Base-by-base conservation (phyloP, 495 filamentous ascomycete species). In the Chaetomium fimeti region DNA sequence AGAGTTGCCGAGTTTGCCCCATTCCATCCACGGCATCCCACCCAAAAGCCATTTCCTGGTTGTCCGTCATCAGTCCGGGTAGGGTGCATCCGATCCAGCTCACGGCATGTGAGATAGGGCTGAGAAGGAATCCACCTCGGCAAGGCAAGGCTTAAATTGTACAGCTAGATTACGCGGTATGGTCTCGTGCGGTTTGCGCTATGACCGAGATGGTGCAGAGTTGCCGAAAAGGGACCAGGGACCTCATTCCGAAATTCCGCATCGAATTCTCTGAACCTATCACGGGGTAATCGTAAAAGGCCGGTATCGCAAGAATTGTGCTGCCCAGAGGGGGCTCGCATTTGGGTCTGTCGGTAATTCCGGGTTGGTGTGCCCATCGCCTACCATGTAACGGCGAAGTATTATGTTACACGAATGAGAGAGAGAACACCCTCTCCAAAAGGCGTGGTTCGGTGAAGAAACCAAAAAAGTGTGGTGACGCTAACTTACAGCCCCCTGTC, bases 81-180 rank as follows among this genome's bases (percentile, higher is more conserved):
- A 5, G 45, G 20, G 18, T 12, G n/a, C 51, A 29, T 53, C 5
- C 24, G 25, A 29, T 29, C 51, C 15, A 29, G 51, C 13, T 32
- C 51, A 29, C 25, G 25, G 25, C 53, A 47, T 27, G 43, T 38
- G 28, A 25, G 45, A 51, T 60, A 60, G 58, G 58, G 58, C 58
- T 60, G 58, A 60, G 20, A 11, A 25, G 43, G 43, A 49, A 38
- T 48, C 45, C 45, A 49, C 45, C 38, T 51, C 58, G 43, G 58
- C 58, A 51, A 36, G 2, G 28, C 27, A 49, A 9, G 43, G 43
- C 25, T 16, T 16, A 18, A 16, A 36, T 36, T 5, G n/a, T n/a
- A n/a, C n/a, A n/a, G n/a, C n/a, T n/a, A n/a, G 16, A 24, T 28
- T n/a, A n/a, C n/a, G n/a, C n/a, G n/a, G 51, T 16, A 16, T 12